phyloP scores from a whole-genome alignment of 1,139 yeast genomes.

The Candida buenavistaensis region DNA sequence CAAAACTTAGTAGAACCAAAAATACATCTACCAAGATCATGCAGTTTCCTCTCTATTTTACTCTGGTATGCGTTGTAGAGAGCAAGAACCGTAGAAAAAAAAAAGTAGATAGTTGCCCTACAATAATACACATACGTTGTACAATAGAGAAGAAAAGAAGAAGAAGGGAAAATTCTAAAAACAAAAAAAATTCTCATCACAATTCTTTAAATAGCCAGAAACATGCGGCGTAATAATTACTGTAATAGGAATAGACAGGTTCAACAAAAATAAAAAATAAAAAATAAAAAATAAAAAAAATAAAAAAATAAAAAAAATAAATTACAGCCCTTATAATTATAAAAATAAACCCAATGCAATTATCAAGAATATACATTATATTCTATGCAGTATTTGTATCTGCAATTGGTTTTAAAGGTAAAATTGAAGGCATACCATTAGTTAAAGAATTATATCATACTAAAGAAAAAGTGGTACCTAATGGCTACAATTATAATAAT shows the following conservation, averaged over 20 bases:
- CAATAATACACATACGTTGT: constrained; percentile 54
- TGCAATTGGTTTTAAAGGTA: constrained; percentile 19
- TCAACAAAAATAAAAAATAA: background rate
- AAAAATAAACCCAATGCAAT: background rate
- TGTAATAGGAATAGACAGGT: constrained; percentile 1
- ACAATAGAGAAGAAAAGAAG: constrained; percentile 35
- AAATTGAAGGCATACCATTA: constrained; percentile 26
- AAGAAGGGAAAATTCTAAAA: constrained; percentile 8
- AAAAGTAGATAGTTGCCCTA: constrained; percentile 36
- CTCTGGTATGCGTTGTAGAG: constrained; percentile 57
- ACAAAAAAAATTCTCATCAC: constrained; percentile 4
- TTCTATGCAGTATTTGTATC: background rate
- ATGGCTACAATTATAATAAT: constrained; percentile 38
- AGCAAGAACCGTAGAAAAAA: constrained; percentile 42
- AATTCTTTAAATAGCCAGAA: background rate
- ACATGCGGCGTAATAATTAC: constrained; percentile 1
- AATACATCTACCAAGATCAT: constrained; percentile 4
- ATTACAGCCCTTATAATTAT: too few relatives aligned
- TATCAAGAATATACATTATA: background rate
- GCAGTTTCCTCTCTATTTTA: constrained; percentile 28
- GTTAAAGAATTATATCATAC: constrained; percentile 22
- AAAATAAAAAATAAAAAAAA: background rate
- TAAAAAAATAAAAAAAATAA: background rate
- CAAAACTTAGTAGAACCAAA: constrained; percentile 4
- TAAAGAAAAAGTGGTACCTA: constrained; percentile 24